Base-by-base conservation (phyloP, 495 filamentous ascomycete genomes). In the Penicillium flavigenum region DNA sequence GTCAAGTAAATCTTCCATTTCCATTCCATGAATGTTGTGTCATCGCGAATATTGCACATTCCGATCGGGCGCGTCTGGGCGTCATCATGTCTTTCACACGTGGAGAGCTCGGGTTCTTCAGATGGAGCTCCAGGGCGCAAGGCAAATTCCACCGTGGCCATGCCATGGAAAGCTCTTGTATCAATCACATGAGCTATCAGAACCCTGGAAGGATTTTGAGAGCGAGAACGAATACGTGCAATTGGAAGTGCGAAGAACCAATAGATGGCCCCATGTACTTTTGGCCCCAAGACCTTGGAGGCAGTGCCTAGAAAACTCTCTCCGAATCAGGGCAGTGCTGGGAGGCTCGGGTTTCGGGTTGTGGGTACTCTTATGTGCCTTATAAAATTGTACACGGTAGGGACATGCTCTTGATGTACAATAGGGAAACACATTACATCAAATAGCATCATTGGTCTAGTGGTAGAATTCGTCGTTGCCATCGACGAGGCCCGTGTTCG, bases 401-500 rank as follows among this genome's bases (percentile, higher is more conserved):
- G 5, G 4, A 0, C 5, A 3, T 5, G 24, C 24, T 26, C 24
- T 5, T 26, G 22, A 1, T 4, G 22, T 4, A 4, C 3, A 24
- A 24, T 24, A 24, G 0, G 1, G 0, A 24, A 4, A 3, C 6
- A 5, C 24, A 26, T 26, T 6, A 26, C 24, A 26, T 5, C 24
- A 26, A 6, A 5, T 2, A 26, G 24, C 77, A 77, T 78, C 74
- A 77, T 77, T 80, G 78, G 78, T 80, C 76, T 80, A 80, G 78
- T 80, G 78, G 78, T 81, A 81, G 76, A 81, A 81, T 81, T 79
- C 78, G 69, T 81, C 78, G 78, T 79, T 81, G 77, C 78, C 77
- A 81, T 81, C 78, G 78, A 81, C 69, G 78, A 80, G 78, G 75
- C 78, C 76, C 77, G 78, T 75, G 78, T 81, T 81, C 78, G 78